A percentile compares a stretch with the other conserved stretches of the same genome.
phyloP scores from a whole-genome alignment of 305 asterid species.

The Fraxinus ornus region DNA sequence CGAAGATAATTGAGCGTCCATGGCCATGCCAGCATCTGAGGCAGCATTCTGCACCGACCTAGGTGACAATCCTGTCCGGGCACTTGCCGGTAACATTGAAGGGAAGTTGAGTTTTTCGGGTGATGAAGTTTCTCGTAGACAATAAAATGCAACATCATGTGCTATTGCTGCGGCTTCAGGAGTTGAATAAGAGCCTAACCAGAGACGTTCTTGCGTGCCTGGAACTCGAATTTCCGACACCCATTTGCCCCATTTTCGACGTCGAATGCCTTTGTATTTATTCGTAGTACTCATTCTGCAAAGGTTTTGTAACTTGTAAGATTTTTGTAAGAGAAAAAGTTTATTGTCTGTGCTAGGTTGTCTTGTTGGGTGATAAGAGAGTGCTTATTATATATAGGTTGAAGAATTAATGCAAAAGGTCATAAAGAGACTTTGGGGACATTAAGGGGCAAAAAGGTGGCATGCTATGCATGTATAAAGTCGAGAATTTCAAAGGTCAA shows the following conservation, averaged over 20 bases:
- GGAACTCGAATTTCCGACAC: slow-evolving; percentile 90
- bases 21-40: slow-evolving; percentile 79
- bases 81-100: slow-evolving; percentile 42
- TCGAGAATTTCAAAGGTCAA: slow-evolving; percentile 30
- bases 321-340: no score
- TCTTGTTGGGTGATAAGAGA: not conserved
- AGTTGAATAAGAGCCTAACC: no score
- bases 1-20: slow-evolving; percentile 52
- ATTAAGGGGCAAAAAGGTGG: not conserved
- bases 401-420: not conserved
- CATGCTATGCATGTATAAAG: not conserved
- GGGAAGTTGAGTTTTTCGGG: slow-evolving; percentile 61
- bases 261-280: slow-evolving; percentile 69
- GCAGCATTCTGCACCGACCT: slow-evolving; percentile 75
- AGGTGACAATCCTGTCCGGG: slow-evolving; percentile 68
- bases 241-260: slow-evolving; percentile 97
- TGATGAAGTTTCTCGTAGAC: slow-evolving; percentile 46
- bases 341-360: not conserved
- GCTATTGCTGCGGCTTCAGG: slow-evolving; percentile 83
- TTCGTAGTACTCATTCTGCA: slow-evolving; percentile 3
- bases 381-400: not conserved
- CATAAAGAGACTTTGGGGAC: not conserved
- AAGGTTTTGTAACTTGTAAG: not conserved
- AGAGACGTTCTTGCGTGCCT: slow-evolving; percentile 58
- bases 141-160: slow-evolving; percentile 73